Base-by-base conservation (phyloP, 257 asterid genomes). In the Paraleonurus japonicus region DNA sequence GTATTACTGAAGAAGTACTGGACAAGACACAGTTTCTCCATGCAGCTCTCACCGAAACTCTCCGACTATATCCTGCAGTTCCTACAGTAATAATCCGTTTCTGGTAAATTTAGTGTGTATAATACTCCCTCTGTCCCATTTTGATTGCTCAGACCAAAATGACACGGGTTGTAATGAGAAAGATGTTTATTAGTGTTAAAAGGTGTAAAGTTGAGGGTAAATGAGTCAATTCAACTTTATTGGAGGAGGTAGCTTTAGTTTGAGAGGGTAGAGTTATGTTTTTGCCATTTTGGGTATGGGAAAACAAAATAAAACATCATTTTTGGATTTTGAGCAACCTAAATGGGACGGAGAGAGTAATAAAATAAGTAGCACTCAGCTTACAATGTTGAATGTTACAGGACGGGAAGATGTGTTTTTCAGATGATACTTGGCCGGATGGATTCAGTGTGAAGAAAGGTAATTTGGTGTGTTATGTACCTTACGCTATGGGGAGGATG, bases 401-500 rank as follows among this genome's bases (percentile, higher is more conserved):
- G 96, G 92, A 87, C 45, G 90, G 86, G 53, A 89, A 85, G 79
- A 67, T 75, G 81, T 88, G 90, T 61, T 85, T 84, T 55, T 64
- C 82, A 4, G 91, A 89, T 35, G 93, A 89, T 39, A 81, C 81
- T 7, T 74, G 85, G 24, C 92, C 96, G 0, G 96, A 89, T 77
- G 90, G 96, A 67, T 82, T 58, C 45, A 73, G 88, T 35, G 75
- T 89, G 61, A 80, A 78, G 81, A 86, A 83, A 74, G 96, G 96
- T 37, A 65, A 81, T 30, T 26, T 79, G 64, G 78, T 89, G 12
- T 37, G 77, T 0, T 85, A 82, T 68, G 67, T 65, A 0, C 92
- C 93, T 0, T 86, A 86, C 75, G 75, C 87, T 2, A 89, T 89
- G 96, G 96, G 96, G 0, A 86, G 96, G 75, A 86, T 86, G 82